Evolutionary conservation across 805 yeast genomes (phyloP), one percentile per base, ranked within the genome.

Genomic region (Zygosaccharomyces rouxii): DNA sequence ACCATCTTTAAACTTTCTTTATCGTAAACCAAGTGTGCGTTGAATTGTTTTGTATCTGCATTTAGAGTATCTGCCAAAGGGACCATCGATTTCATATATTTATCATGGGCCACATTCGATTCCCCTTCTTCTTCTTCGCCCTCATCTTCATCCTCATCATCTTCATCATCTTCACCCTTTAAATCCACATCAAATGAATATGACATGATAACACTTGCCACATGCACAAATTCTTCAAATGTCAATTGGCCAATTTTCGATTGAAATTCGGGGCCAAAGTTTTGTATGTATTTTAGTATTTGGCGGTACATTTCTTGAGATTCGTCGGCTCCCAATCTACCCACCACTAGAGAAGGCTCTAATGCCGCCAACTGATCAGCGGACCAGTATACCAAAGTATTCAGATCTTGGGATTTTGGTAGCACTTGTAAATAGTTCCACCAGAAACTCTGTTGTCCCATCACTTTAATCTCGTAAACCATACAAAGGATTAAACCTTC

Each of bases 21-120:
- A 26, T 71, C 76, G 54, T 74, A 80, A 37, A 74, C 75, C 52
- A 89, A 68, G 49, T 81, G 77, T 6, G 97, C 96, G 64, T 92
- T 92, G 58, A 81, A 81, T 14, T 77, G 70, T 7, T 75, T 74
- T 1, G 96, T 85, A 60, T 90, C 94, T 1, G 97, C 88, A 62
- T 94, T 92, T 51, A 94, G 70, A 19, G 88, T 82, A 62, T 92
- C 99, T 0, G 98, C 98, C 40, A 89, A 70, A 0, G 98, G 96
- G 3, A 90, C 89, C 96, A 94, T 84, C 0, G 95, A 84, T 63
- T 90, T 90, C 54, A 76, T 70, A 50, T 72, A 78, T 3, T 73
- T 68, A 48, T 66, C 71, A n/a, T 44, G 50, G 14, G 62, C 62
- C 4, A 70, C 71, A 23, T 72, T 78, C 13, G 66, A 69, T 10